Conservation (phyloP, 345 rosid species). For the Carallia pectinifolia region DNA sequence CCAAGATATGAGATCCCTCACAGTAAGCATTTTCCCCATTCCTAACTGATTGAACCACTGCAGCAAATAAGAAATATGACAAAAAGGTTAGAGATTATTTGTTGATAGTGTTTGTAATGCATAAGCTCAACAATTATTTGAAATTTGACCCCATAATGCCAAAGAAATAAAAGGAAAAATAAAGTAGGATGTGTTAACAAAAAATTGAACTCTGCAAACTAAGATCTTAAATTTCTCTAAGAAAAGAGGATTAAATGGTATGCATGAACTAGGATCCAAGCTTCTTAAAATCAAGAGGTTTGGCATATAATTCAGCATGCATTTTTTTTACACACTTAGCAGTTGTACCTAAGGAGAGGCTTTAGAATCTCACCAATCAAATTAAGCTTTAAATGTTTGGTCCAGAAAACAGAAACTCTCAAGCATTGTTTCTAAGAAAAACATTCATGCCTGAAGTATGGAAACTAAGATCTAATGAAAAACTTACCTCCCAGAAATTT, state of each 20-base stretch:
- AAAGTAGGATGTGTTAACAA: neutral
- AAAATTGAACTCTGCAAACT: no score
- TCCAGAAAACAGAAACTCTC: neutral
- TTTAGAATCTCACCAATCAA: neutral
- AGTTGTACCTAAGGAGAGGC: neutral
- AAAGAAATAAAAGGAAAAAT: neutral
- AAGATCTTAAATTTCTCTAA: no score
- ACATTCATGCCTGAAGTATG: neutral
- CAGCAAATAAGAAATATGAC: slow-evolving; percentile 25
- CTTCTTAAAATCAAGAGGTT: no score
- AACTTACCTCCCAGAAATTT: slow-evolving; percentile 72
- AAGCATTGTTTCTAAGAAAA: slow-evolving; percentile 2
- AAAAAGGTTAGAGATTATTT: slow-evolving; percentile 10
- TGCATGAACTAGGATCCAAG: no score
- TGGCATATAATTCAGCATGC: no score
- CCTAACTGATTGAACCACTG: slow-evolving; percentile 85
- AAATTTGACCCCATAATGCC: neutral
- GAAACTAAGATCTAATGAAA: slow-evolving; percentile 9
- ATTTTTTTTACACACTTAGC: no score
- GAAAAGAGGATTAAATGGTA: no score
- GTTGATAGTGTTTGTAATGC: neutral
- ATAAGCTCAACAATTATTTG: neutral
- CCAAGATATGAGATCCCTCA: slow-evolving; percentile 96
- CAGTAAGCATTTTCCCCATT: slow-evolving; percentile 74
- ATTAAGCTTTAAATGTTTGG: neutral